These are phyloP conservation scores for Phlyctochytrium arcticum DNA, from an alignment of 192 early-diverging fungal species.

Conservation along the genomic window DNA sequence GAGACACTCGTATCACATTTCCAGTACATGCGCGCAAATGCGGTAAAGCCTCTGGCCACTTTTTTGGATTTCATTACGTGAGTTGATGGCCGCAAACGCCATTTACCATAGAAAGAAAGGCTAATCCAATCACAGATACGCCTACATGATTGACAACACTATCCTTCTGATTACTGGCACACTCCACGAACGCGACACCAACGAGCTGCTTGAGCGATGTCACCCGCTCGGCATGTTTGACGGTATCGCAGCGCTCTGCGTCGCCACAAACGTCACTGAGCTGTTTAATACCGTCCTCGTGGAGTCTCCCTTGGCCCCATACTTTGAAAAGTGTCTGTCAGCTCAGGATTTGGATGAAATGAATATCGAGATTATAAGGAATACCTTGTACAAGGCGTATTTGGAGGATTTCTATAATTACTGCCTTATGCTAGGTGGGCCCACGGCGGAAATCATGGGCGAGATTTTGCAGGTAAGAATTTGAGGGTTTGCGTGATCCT, in stretches of 20 bases:
- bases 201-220: constrained; percentile 93
- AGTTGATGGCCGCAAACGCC: constrained; percentile 7
- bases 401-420: constrained; percentile 96
- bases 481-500: too few relatives aligned
- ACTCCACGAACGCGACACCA: constrained; percentile 95
- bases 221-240: constrained; percentile 98
- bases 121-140: constrained; percentile 52
- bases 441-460: constrained; percentile 89
- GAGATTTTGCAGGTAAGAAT: constrained; percentile 80
- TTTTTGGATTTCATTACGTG: constrained; percentile 98
- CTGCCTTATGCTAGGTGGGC: constrained; percentile 74
- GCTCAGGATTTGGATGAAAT: constrained; percentile 98
- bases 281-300: constrained; percentile 94
- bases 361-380: constrained; percentile 99
- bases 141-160: constrained; percentile 99
- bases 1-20: constrained; percentile 91
- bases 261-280: constrained; percentile 93
- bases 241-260: constrained; percentile 95
- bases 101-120: not conserved
- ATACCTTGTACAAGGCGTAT: constrained; percentile 98
- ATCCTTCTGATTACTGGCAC: constrained; percentile 97
- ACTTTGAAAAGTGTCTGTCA: constrained; percentile 94
- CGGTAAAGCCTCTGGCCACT: constrained; percentile 75
- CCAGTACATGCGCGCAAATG: constrained; percentile 82
- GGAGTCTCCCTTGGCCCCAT: constrained; percentile 92